Evolutionary conservation across 176 grass and related monocot genomes (phyloP), one percentile per base, ranked within the genome.

Genomic region (Guadua angustifolia): DNA sequence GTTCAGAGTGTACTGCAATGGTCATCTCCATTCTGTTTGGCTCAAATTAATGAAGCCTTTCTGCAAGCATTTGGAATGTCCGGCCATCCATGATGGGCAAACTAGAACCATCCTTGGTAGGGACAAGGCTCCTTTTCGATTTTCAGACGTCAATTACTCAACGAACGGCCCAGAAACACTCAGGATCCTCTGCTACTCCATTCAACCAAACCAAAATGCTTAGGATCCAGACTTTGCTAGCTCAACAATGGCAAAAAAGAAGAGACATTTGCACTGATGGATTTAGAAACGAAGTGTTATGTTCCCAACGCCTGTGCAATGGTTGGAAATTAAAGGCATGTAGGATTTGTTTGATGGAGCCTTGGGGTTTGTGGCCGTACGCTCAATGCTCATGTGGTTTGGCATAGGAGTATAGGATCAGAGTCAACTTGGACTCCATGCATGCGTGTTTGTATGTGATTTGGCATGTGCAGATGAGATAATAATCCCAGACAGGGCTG

Each of bases 381-480:
- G 81, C 40, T 93, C 85, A 83, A 79, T 78, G 81, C 40, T 93
- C 85, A 83, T 80, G 86, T 87, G 84, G 85, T 36, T 59, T 71
- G 38, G 66, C 55, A 21, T 21, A 85, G 62, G 71, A 24, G 24
- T 15, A 24, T 75, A 75, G 50, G 32, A 57, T 75, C 18, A 73
- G 69, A 83, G 86, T 87, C 94, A 90, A 91, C 85, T 88, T 63
- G 75, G 62, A 50, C 43, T 82, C 14, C 66, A 55, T 77, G 66
- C 79, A 56, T 91, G 66, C 72, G 77, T 83, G 85, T 79, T 44
- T 82, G 25, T 79, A 74, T 78, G 59, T 82, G 79, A 88, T 87
- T 84, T 92, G 77, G 76, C 88, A 94, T 87, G 86, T 89, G 92
- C 69, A 40, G 70, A 66, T 93, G 86, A 82, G 88, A 94, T 76